Evolutionary conservation across 805 yeast species (phyloP), one percentile per base, ranked within the genome.

Genomic region (Candida corydali): DNA sequence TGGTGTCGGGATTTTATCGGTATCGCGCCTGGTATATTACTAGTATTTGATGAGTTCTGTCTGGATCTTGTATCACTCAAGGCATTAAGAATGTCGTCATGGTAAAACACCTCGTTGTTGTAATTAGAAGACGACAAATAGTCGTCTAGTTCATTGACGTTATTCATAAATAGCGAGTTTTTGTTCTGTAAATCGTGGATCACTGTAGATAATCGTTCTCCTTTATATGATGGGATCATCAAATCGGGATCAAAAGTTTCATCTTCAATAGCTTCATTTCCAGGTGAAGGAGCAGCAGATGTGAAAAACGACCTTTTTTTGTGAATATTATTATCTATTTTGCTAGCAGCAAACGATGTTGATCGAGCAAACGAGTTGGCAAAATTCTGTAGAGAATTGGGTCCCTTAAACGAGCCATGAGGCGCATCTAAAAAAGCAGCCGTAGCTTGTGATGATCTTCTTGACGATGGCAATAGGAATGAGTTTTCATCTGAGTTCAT

Each of bases 281-380:
- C 42, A 16, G 33, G 46, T 66, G 76, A 49, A 54, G 68, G 37
- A 9, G 34, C 36, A 12, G 38, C 28, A 8, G 39, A 29, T 12
- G 42, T 32, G 53, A 85, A 82, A 44, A 73, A 85, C 0, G 88
- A 80, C 46, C 94, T 63, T 20, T 72, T 62, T 6, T 78, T 74
- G 48, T 70, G 75, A 46, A 83, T 77, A 24, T 73, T 67, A 18
- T 72, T 70, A 46, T 75, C 80, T 19, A 73, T 48, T 36, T 62
- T 61, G 17, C 57, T 53, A 9, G 78, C 73, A 33, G 73, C 68
- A 54, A 71, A 75, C 3, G 87, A 76, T 54, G 85, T 91, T 1
- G 95, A 93, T 54, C 96, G 72, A 26, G 78, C 74, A 51, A 73
- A 78, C 0, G 95, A 86, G 10, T 85, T 76, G 1, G 94, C 94